phyloP scores from a whole-genome alignment of 1,284 basidiomycete species.

The Peniophora sp. region DNA sequence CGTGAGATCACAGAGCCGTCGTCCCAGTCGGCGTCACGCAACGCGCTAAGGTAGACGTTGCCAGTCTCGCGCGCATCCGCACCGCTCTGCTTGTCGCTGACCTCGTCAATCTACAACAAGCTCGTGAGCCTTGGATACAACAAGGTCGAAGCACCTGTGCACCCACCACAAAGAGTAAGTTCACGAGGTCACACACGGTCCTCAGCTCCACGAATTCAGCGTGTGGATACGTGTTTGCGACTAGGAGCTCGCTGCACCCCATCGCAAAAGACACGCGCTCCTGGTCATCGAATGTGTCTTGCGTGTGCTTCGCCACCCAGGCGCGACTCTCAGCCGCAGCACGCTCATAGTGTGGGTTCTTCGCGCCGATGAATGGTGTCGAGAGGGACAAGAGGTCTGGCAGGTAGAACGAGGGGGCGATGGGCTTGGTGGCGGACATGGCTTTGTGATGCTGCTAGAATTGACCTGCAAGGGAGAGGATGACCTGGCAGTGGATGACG shows the following conservation, averaged over 20 bases:
- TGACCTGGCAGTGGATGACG: no score
- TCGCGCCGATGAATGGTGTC: constrained; percentile 29
- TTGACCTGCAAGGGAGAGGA: no score
- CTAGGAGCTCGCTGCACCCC: constrained; percentile 54
- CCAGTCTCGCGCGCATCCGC: constrained; percentile 48
- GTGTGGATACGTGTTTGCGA: constrained; percentile 55
- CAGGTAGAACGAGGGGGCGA: constrained; percentile 31
- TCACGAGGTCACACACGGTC: constrained; percentile 57
- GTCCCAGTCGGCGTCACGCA: constrained; percentile 44
- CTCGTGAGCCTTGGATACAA: no score
- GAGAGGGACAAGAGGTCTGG: constrained; percentile 49
- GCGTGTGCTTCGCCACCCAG: constrained; percentile 63
- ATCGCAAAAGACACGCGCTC: constrained; percentile 55
- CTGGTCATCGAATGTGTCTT: constrained; percentile 49
- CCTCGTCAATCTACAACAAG: constrained; percentile 35
- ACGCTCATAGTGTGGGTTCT: constrained; percentile 48
- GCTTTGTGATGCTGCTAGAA: no score
- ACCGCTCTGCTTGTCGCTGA: constrained; percentile 59
- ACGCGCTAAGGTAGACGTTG: constrained; percentile 41
- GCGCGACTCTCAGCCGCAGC: constrained; percentile 47
- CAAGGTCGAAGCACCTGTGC: no score
- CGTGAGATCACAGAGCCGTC: constrained; percentile 45
- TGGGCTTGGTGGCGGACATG: no score
- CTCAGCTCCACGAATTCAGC: constrained; percentile 51
- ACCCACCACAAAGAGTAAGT: constrained; percentile 46